phyloP scores from a whole-genome alignment of 306 rosid species.

The Quercus mongolica region DNA sequence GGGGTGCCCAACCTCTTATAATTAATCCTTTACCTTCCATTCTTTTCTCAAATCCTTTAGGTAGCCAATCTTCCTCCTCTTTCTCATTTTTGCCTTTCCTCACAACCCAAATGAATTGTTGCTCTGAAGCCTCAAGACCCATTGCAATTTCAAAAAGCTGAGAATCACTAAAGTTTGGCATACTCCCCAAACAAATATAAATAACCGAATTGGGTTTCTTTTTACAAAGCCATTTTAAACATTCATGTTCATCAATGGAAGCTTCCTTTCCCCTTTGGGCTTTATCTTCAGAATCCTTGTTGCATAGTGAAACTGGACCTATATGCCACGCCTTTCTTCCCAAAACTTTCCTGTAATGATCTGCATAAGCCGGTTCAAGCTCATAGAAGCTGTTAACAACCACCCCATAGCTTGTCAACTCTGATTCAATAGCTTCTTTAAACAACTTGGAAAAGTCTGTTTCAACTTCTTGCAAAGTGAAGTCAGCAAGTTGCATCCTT shows the following conservation, averaged over 20 bases:
- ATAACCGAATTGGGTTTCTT: slow-evolving; percentile 32
- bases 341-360: slow-evolving; percentile 15
- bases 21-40: no score
- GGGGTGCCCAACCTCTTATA: no score
- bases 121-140: slow-evolving; percentile 29
- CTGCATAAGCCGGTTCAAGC: slow-evolving; percentile 21
- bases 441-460: not conserved
- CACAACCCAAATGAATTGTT: slow-evolving; percentile 41
- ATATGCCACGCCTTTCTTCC: slow-evolving; percentile 17
- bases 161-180: not conserved
- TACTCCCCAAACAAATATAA: slow-evolving; percentile 33
- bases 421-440: not conserved
- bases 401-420: slow-evolving; percentile 12
- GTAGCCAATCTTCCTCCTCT: slow-evolving; percentile 19
- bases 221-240: slow-evolving; percentile 31
- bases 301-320: slow-evolving; percentile 19
- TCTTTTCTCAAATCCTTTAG: slow-evolving; percentile 31
- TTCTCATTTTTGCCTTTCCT: slow-evolving; percentile 12
- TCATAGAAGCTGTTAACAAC: slow-evolving; percentile 32
- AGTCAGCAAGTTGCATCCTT: slow-evolving; percentile 5
- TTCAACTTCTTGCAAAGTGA: not conserved
- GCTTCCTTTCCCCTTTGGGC: slow-evolving; percentile 6
- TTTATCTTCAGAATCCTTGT: not conserved
- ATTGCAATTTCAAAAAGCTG: slow-evolving; percentile 28
- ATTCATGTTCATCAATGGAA: slow-evolving; percentile 11